phyloP scores from a whole-genome alignment of 1,139 yeast genomes.

The Blastobotrys aristatus region DNA sequence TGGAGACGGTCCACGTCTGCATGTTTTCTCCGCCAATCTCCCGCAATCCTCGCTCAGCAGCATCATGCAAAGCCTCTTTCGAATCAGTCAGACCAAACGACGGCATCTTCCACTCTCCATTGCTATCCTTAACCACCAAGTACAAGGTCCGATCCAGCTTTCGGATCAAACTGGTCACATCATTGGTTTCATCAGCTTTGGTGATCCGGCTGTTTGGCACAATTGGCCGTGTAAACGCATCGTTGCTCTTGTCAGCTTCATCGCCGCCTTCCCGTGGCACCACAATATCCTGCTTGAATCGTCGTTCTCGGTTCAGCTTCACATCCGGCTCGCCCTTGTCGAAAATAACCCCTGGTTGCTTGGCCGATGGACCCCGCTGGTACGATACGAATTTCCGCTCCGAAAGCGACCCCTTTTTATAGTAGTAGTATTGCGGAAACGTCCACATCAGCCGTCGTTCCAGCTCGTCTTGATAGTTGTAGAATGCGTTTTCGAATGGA shows the following conservation, averaged over 20 bases:
- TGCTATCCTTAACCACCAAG: conserved; percentile 50
- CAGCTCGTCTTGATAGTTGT: conserved; percentile 76
- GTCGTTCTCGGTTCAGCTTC: conserved; percentile 82
- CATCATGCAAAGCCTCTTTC: conserved; percentile 55
- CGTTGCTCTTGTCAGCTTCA: conserved; percentile 29
- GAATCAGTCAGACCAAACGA: conserved; percentile 44
- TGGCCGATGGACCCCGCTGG: conserved; percentile 68
- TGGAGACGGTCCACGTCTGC: conserved; percentile 86
- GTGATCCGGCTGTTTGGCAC: conserved; percentile 68
- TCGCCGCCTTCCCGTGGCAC: conserved; percentile 54
- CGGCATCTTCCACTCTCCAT: conserved; percentile 70
- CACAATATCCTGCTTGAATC: conserved; percentile 67
- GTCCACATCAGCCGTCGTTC: conserved; percentile 96
- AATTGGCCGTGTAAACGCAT: conserved; percentile 58
- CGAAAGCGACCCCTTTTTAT: conserved; percentile 82
- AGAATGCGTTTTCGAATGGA: conserved; percentile 69
- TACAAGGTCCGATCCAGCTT: conserved; percentile 75
- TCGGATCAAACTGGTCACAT: conserved; percentile 69
- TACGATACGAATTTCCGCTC: conserved; percentile 75
- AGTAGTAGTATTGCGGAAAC: conserved; percentile 90
- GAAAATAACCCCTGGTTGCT: conserved; percentile 70
- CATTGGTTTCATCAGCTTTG: conserved; percentile 63
- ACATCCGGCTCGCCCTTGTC: conserved; percentile 83
- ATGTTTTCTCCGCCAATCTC: conserved; percentile 67
- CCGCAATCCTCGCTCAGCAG: conserved; percentile 73